Evolutionary conservation across 2,329 filamentous ascomycete genomes (phyloP).

Genomic region (Volutella citrinella): DNA sequence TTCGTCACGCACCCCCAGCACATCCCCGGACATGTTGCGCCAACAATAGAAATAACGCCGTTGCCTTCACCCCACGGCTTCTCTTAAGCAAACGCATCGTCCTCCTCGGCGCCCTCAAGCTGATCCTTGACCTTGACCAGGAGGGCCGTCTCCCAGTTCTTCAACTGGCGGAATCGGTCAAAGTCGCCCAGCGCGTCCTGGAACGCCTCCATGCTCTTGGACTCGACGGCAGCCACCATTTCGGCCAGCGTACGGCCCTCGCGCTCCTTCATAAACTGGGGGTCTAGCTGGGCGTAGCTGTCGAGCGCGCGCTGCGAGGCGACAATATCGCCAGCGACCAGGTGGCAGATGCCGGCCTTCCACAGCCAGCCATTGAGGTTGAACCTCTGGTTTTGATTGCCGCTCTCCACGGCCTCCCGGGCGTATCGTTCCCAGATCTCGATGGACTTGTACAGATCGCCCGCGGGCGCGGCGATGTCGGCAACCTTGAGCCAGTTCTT

Average conservation of each 20-base stretch:
- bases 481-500: conserved; percentile 92
- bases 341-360: conserved; percentile 88
- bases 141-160: conserved; percentile 95
- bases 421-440: conserved; percentile 83
- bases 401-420: conserved; percentile 67
- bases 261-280: conserved; percentile 70
- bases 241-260: conserved; percentile 81
- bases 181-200: conserved; percentile 84
- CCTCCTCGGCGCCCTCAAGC: conserved; percentile 65
- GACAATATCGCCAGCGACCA: conserved; percentile 71
- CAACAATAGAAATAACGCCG: no score
- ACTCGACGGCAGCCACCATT: conserved; percentile 70
- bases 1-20: no score
- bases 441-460: conserved; percentile 81
- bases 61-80: no score
- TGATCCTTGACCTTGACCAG: conserved; percentile 78
- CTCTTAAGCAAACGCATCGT: conserved; percentile 43
- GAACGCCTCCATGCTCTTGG: conserved; percentile 77
- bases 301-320: conserved; percentile 77
- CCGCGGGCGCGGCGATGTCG: conserved; percentile 77
- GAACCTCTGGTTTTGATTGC: conserved; percentile 94
- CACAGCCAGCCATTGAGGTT: conserved; percentile 94
- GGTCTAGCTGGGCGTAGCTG: conserved; percentile 76
- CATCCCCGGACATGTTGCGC: no score
- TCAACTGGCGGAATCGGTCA: conserved; percentile 88